These are phyloP conservation scores for Drosera capensis DNA, from an alignment of 148 eudicot species.

Conservation along the genomic window DNA sequence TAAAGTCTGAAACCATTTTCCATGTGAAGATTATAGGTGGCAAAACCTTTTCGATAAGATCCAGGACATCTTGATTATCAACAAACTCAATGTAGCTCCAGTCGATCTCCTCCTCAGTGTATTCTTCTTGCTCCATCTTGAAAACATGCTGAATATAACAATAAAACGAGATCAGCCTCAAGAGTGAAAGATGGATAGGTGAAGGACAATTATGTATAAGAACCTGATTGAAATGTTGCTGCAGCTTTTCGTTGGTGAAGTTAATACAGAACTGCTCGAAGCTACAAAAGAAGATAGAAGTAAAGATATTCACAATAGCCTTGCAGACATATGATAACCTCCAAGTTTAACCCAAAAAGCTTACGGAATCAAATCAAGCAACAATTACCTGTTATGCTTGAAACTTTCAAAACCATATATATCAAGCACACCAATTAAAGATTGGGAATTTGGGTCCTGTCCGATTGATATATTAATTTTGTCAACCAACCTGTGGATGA, in stretches of 20 bases:
- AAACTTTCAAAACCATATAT: conserved; percentile 99
- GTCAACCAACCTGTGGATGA: conserved; percentile 76
- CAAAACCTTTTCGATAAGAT: conserved; percentile 93
- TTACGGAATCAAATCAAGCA: too few relatives aligned
- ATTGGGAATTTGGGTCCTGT: conserved; percentile 75
- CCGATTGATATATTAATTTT: conserved; percentile 91
- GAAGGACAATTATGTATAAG: conserved; percentile 9
- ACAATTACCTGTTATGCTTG: conserved; percentile 71
- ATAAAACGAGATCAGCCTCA: neutral
- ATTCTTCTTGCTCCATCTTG: conserved; percentile 99
- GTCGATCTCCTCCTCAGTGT: conserved; percentile 82
- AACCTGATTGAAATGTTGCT: conserved; percentile 98
- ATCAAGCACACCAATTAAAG: conserved; percentile 90
- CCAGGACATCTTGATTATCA: conserved; percentile 97
- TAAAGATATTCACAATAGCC: too few relatives aligned
- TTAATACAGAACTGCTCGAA: conserved; percentile 99
- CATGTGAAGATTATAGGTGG: neutral
- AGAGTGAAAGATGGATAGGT: neutral
- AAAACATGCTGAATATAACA: conserved; percentile 58
- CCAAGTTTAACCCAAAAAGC: too few relatives aligned
- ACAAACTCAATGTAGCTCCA: conserved; percentile 99
- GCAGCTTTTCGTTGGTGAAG: conserved; percentile 97
- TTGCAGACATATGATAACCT: too few relatives aligned
- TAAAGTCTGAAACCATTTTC: too few relatives aligned
- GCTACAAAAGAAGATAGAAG: conserved; percentile 29